A percentile compares a stretch with the other conserved stretches of the same genome.
These are phyloP conservation scores for Colletotrichum melonis DNA, from an alignment of 2,329 filamentous ascomycete species.

Conservation along the genomic window DNA sequence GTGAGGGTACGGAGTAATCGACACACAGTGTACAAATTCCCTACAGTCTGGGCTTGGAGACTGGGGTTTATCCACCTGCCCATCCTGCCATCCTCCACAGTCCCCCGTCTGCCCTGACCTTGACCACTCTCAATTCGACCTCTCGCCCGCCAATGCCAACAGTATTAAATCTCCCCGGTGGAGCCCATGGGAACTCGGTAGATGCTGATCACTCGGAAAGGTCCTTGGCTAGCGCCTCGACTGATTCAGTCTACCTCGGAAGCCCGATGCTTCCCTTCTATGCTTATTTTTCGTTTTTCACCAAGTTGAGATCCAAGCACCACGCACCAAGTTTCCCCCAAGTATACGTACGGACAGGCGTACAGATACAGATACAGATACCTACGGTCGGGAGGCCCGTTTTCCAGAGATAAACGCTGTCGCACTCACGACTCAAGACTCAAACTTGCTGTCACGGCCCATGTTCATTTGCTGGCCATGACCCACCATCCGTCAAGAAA, in stretches of 20 bases:
- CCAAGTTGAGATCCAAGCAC: neutral
- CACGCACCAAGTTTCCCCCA: too few species aligned
- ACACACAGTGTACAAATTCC: neutral
- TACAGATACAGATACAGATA: neutral
- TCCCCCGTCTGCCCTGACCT: constrained; percentile 23
- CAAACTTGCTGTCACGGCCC: neutral
- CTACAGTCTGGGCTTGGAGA: neutral
- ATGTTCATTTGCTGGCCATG: neutral
- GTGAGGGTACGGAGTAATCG: neutral
- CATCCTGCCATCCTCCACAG: constrained; percentile 16
- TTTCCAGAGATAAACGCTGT: neutral
- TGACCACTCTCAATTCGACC: constrained; percentile 8
- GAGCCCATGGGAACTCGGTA: constrained; percentile 23
- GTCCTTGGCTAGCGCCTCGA: constrained; percentile 14
- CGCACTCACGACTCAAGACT: neutral
- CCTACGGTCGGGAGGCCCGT: neutral
- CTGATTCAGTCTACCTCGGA: constrained; percentile 28
- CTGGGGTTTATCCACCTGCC: neutral
- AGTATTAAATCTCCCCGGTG: constrained; percentile 31
- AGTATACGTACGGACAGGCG: neutral
- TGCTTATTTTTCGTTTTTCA: constrained; percentile 5
- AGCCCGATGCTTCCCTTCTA: neutral
- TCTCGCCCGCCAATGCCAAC: constrained; percentile 27
- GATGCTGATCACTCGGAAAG: constrained; percentile 31
- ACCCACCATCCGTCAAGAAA: neutral